Conservation (phyloP, 371 early-diverging fungal species). For the Mucor sp. region DNA sequence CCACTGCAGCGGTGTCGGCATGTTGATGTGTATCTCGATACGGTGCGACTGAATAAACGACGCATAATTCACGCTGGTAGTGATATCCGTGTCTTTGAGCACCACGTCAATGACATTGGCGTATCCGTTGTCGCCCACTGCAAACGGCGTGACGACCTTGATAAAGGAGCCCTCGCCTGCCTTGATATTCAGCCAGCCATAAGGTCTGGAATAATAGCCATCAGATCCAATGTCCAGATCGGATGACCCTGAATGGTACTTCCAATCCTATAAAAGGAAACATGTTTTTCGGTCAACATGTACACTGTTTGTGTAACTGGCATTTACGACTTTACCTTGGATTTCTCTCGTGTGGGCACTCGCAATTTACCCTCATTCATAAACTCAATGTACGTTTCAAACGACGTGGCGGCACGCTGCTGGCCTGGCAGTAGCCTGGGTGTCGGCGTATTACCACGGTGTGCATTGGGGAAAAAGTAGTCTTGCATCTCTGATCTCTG, state of each 20-base stretch:
- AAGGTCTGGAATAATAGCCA: conserved; percentile 61
- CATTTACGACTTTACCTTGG: conserved; percentile 56
- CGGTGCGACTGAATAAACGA: conserved; percentile 54
- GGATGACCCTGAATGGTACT: conserved; percentile 42
- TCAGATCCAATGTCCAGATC: conserved; percentile 45
- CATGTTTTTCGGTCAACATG: neutral
- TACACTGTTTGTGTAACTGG: neutral
- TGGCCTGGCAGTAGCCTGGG: conserved; percentile 57
- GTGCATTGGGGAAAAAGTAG: conserved; percentile 78
- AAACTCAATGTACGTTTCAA: conserved; percentile 72
- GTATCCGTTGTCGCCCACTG: conserved; percentile 56
- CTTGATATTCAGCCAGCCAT: conserved; percentile 82
- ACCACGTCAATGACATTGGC: conserved; percentile 52
- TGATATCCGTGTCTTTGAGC: conserved; percentile 52
- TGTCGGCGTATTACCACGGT: conserved; percentile 58
- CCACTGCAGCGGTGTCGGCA: conserved; percentile 80
- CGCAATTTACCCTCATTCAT: conserved; percentile 61
- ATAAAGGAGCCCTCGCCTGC: conserved; percentile 58
- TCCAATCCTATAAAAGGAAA: conserved; percentile 64
- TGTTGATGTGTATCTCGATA: conserved; percentile 57
- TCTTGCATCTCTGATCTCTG: conserved; percentile 71
- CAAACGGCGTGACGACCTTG: conserved; percentile 65
- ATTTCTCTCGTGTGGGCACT: conserved; percentile 75
- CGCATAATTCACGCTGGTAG: conserved; percentile 77
- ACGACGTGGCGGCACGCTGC: conserved; percentile 54